phyloP scores from a whole-genome alignment of 495 filamentous ascomycete species.

The Podospora conica region DNA sequence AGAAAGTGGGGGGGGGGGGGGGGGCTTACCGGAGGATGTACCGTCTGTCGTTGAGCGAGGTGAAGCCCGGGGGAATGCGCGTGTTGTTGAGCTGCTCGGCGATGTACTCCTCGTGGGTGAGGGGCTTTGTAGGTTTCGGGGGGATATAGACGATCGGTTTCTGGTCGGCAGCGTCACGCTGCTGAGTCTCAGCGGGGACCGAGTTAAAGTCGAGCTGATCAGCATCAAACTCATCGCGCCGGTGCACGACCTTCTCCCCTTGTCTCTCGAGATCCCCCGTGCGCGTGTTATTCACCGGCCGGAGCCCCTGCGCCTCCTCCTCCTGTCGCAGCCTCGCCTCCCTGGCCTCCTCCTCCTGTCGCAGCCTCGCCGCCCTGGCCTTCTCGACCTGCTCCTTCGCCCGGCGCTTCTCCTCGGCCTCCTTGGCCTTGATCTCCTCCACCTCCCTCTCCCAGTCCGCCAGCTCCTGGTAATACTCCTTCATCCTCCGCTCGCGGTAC shows the following conservation, averaged over 20 bases:
- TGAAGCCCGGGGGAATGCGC: constrained; percentile 61
- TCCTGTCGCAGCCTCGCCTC: constrained; percentile 10
- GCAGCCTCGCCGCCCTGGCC: constrained; percentile 8
- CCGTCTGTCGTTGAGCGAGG: constrained; percentile 47
- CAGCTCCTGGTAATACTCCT: constrained; percentile 31
- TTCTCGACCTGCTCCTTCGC: constrained; percentile 12
- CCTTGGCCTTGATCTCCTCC: constrained; percentile 18
- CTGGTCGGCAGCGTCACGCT: constrained; percentile 15
- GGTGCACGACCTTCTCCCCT: background rate
- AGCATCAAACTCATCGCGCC: constrained; percentile 1
- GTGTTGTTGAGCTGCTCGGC: constrained; percentile 52
- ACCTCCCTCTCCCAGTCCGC: constrained; percentile 30
- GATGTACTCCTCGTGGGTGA: constrained; percentile 60
- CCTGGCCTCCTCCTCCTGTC: constrained; percentile 13
- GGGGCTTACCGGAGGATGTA: constrained; percentile 70
- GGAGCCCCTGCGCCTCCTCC: constrained; percentile 10
- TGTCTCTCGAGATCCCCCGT: background rate
- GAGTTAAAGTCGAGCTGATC: constrained; percentile 20
- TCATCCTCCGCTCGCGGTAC: constrained; percentile 33
- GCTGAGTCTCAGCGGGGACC: background rate
- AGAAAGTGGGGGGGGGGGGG: background rate
- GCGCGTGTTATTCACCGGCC: constrained; percentile 6
- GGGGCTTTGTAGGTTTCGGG: constrained; percentile 34
- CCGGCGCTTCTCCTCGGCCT: constrained; percentile 12
- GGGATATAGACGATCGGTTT: constrained; percentile 20